Evolutionary conservation across 1,139 yeast genomes (phyloP).

Genomic region (Yamadazyma aaseri): DNA sequence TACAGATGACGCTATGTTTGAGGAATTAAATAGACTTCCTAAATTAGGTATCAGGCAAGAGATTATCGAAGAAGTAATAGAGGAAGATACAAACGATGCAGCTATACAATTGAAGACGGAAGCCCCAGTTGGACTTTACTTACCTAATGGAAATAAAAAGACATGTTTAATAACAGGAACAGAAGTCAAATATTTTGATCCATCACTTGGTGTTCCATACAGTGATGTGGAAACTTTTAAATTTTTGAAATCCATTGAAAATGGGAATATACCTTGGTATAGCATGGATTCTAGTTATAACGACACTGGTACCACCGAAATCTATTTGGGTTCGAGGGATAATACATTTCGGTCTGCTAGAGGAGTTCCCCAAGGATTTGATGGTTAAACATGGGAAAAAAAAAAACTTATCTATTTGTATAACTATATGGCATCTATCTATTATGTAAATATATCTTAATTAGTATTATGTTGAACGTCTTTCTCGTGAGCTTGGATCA

Average conservation of each 20-base stretch:
- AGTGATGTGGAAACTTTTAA: constrained; percentile 77
- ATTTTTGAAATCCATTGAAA: constrained; percentile 64
- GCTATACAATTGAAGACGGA: constrained; percentile 55
- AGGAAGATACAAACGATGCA: constrained; percentile 40
- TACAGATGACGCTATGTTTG: constrained; percentile 44
- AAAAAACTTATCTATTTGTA: too few relatives aligned
- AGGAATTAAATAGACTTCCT: constrained; percentile 57
- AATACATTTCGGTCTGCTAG: constrained; percentile 60
- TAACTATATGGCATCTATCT: too few relatives aligned
- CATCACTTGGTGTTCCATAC: constrained; percentile 82
- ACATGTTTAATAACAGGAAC: constrained; percentile 76
- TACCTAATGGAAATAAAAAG: constrained; percentile 69
- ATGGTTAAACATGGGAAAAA: too few relatives aligned
- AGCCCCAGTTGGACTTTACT: constrained; percentile 72
- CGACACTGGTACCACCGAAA: constrained; percentile 61
- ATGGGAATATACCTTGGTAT: constrained; percentile 70
- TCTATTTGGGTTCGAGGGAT: constrained; percentile 57
- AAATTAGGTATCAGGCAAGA: constrained; percentile 62
- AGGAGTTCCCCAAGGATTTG: constrained; percentile 89
- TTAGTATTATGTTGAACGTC: constrained; percentile 53
- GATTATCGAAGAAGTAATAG: constrained; percentile 42
- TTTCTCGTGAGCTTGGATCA: constrained; percentile 58
- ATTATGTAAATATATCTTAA: constrained; percentile 2
- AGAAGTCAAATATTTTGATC: constrained; percentile 84
- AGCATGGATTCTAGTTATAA: constrained; percentile 37